These are phyloP conservation scores for Solanum clarkiae DNA, from an alignment of 257 asterid genomes.

Conservation along the genomic window DNA sequence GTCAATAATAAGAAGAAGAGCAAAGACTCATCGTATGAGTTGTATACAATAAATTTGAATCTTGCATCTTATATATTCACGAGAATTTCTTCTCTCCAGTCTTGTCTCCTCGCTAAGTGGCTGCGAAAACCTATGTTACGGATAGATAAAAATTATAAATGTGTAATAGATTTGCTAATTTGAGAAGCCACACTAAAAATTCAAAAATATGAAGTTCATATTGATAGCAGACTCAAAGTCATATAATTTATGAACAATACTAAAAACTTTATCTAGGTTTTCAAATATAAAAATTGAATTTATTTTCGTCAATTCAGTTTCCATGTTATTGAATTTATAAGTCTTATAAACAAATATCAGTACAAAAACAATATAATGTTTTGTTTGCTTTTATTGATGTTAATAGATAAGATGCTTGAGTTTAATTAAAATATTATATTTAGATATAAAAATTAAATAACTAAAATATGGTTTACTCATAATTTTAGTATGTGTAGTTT, in stretches of 20 bases:
- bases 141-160: not conserved
- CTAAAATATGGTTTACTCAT: not conserved
- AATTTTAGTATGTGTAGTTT: not conserved
- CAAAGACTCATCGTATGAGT: too few species aligned
- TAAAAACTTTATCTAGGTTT: not conserved
- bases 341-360: not conserved
- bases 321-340: not conserved
- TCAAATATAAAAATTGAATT: not conserved
- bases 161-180: not conserved
- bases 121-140: too few species aligned
- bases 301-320: too few species aligned
- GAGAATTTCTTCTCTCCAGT: too few species aligned
- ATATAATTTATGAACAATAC: not conserved
- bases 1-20: too few species aligned
- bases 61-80: too few species aligned
- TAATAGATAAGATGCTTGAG: not conserved
- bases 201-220: not conserved
- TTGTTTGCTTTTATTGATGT: not conserved
- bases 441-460: not conserved
- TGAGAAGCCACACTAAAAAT: not conserved
- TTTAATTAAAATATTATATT: not conserved
- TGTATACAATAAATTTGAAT: too few species aligned
- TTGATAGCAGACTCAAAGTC: not conserved
- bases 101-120: too few species aligned
- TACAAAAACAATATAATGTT: not conserved